A percentile compares a stretch with the other conserved stretches of the same genome.
These are phyloP conservation scores for Phoenix roebelenii DNA, from an alignment of 176 grass and related monocot genomes.

Conservation along the genomic window DNA sequence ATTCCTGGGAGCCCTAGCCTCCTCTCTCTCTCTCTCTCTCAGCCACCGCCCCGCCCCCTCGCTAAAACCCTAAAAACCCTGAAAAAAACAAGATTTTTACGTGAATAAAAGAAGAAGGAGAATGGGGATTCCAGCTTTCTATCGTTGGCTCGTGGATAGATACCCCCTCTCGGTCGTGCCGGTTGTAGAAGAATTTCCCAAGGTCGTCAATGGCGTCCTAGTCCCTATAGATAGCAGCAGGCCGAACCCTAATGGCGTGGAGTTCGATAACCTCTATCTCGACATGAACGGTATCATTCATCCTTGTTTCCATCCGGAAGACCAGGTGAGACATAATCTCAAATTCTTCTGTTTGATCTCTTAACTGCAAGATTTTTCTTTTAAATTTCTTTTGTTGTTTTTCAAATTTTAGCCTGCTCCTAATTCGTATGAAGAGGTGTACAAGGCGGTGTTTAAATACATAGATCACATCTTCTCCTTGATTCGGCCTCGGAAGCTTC, in stretches of 20 bases:
- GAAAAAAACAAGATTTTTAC: too few species aligned
- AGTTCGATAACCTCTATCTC: slow-evolving; percentile 51
- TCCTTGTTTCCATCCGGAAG: slow-evolving; percentile 45
- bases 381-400: too few species aligned
- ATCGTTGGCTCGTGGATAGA: slow-evolving; percentile 26
- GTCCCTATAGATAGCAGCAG: slow-evolving; percentile 23
- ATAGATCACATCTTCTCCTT: slow-evolving; percentile 42
- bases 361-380: too few species aligned
- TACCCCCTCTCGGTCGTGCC: slow-evolving; percentile 20
- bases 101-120: too few species aligned
- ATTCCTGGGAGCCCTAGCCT: too few species aligned
- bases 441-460: slow-evolving; percentile 40
- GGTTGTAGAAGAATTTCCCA: slow-evolving; percentile 18
- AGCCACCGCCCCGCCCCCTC: too few species aligned
- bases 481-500: slow-evolving; percentile 41
- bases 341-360: too few species aligned
- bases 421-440: slow-evolving; percentile 55
- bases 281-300: slow-evolving; percentile 44
- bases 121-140: slow-evolving; percentile 45
- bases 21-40: too few species aligned
- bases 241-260: slow-evolving; percentile 36
- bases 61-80: too few species aligned
- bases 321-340: slow-evolving; percentile 10
- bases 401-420: slow-evolving; percentile 14
- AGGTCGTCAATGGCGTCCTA: slow-evolving; percentile 21